phyloP scores from a whole-genome alignment of 257 asterid species.

The Rhazya stricta region DNA sequence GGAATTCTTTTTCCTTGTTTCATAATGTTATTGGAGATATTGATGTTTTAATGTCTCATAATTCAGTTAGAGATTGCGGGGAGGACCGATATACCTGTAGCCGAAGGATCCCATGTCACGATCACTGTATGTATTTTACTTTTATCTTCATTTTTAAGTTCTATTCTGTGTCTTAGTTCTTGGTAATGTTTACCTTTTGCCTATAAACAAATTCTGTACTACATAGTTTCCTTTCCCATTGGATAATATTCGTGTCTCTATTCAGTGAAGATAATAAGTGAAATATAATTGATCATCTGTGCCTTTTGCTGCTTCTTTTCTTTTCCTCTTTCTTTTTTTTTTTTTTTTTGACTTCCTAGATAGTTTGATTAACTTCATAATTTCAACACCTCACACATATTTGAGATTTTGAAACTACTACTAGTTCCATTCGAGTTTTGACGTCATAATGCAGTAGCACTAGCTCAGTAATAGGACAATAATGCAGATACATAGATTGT shows the following conservation, averaged over 20 bases:
- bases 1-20: conserved; percentile 1
- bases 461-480: no score
- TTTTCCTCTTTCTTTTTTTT: no score
- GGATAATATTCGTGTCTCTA: not conserved
- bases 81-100: conserved; percentile 90
- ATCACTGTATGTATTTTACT: conserved; percentile 57
- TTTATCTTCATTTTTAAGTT: not conserved
- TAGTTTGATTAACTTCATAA: not conserved
- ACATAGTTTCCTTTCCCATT: not conserved
- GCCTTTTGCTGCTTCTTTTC: no score
- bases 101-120: conserved; percentile 98
- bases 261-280: not conserved
- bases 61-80: conserved; percentile 88
- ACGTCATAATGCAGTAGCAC: not conserved
- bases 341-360: not conserved
- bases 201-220: not conserved
- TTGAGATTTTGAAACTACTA: not conserved
- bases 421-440: not conserved
- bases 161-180: not conserved
- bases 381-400: not conserved
- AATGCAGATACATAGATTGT: not conserved
- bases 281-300: not conserved
- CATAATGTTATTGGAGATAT: not conserved
- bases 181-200: not conserved
- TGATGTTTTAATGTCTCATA: conserved; percentile 14